Evolutionary conservation across 768 basidiomycete genomes (phyloP), one percentile per base, ranked within the genome.

Genomic region (Xerocomellus amylosporus): DNA sequence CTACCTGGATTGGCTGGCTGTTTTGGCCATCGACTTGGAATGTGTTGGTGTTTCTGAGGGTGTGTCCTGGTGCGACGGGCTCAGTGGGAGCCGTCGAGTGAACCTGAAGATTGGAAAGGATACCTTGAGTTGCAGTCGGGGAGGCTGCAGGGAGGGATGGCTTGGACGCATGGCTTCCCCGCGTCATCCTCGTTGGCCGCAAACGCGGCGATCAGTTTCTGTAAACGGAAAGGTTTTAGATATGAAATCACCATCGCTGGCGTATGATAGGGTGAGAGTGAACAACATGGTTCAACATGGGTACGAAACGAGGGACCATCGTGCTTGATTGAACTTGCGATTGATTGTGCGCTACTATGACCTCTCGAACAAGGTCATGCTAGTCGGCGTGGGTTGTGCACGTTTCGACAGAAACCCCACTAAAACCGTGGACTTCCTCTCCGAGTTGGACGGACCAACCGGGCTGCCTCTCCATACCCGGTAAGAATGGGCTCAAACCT

Each of bases 151-250:
- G 15, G 49, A 12, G 22, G 37, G 12, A 33, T 31, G 30, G 33
- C 12, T 14, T 30, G 31, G 20, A 36, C 39, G 13, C 55, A 37
- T 56, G 55, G 54, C 39, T 9, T 22, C 45, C 46, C 46, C 17
- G 54, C 46, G 46, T 24, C 24, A 20, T 37, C 55, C 54, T 57
- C 56, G 56, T 57, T 57, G 55, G 33, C 51, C 31, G 40, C 34
- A 14, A 22, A 44, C n/a, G 30, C 20, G 19, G 33, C 4, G 38
- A 19, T 31, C 5, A 13, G 17, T 34, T 20, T 14, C 50, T 54
- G 28, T 13, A 30, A 37, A 54, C 36, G 53, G 53, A 26, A 54
- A 51, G 13, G 8, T 12, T 15, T 0, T 2, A 28, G 42, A 55
- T 45, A 55, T 44, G 24, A 46, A 20, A 54, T 38, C 38, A 10